Base-by-base conservation (phyloP, 306 rosid species). In the Crotalaria pallida region DNA sequence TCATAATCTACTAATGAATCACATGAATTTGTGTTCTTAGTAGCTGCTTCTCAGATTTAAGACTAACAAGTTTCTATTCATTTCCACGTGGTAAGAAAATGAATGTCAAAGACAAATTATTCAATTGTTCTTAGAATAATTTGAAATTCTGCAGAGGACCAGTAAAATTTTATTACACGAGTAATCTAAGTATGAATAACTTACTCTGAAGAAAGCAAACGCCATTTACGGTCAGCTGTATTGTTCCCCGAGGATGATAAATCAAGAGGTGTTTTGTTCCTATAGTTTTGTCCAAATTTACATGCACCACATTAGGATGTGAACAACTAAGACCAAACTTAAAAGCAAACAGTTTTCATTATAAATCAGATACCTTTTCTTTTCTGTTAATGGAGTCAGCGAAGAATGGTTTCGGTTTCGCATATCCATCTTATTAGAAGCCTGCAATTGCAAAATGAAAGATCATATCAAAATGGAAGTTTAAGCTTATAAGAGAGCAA, bases 371-470 rank as follows among this genome's bases (percentile, higher is more conserved):
- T 67, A 91, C 99, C 96, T 83, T 87, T 62, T 86, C 65, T 71
- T 86, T 82, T 86, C 97, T 52, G 97, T 86, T 82, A 84, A 74
- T 56, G 98, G 96, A n/a, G 97, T 90, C 70, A 80, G 57, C 64
- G 87, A 58, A 72, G 83, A 61, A 76, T 77, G 85, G 77, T 77
- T 87, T 16, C 53, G 82, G n/a, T n/a, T n/a, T n/a, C n/a, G n/a
- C n/a, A n/a, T n/a, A n/a, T n/a, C n/a, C 18, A 19, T 34, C 60
- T 75, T 89, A 81, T 81, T 91, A 23, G 78, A 70, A 61, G 65
- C 88, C 97, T 91, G 77, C 23, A 77, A 48, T 60, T 48, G 19
- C 8, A 83, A 69, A 18, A 69, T 19, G 33, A 65, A 72, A 65
- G 44, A 44, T 27, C 53, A 62, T 21, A 12, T 3, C 41, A 45